Base-by-base conservation (phyloP, 257 asterid genomes). In the Solanum acaule region DNA sequence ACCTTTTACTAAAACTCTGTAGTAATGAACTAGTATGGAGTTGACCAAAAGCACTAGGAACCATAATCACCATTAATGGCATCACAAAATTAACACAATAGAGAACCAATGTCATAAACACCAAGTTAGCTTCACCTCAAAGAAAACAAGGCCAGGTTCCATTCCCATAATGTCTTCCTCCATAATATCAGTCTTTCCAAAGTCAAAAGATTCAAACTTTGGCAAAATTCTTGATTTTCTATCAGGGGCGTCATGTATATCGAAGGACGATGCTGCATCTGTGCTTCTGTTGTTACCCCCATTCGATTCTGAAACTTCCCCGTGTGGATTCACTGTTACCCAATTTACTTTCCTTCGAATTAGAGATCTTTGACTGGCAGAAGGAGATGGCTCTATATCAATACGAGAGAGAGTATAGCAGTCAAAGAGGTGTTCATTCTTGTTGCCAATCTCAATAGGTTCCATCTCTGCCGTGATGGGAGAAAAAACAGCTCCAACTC, bases 401-500 rank as follows among this genome's bases (percentile, higher is more conserved):
- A 95, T 89, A 87, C 49, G 95, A 18, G 97, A 93, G 87, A 94
- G 83, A 11, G 96, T 95, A 86, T 95, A 97, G 92, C 99, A 96
- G 90, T 97, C 99, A 91, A 94, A 97, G 88, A 97, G 88, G 93
- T 95, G 88, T 89, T 96, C 98, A 63, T 91, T 90, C 94, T 87
- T 96, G 85, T 92, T 91, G 83, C 98, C 99, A 84, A 94, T 78
- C 63, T 93, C 99, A 67, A 97, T 89, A 29, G 99, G 99, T 95
- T 97, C 99, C 98, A 97, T 97, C 90, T 93, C 98, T 59, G 99
- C 99, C 71, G 99, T 97, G 86, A 93, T 91, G 52, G 99, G 97
- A 87, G 99, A 97, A 93, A 94, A 97, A 11, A 95, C 98, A 44
- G 99, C 99, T 88, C 99, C 99, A 86, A 96, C 98, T 88, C 99